Evolutionary conservation across 2,329 filamentous ascomycete genomes (phyloP).

Genomic region (Ambrosiella xylebori): DNA sequence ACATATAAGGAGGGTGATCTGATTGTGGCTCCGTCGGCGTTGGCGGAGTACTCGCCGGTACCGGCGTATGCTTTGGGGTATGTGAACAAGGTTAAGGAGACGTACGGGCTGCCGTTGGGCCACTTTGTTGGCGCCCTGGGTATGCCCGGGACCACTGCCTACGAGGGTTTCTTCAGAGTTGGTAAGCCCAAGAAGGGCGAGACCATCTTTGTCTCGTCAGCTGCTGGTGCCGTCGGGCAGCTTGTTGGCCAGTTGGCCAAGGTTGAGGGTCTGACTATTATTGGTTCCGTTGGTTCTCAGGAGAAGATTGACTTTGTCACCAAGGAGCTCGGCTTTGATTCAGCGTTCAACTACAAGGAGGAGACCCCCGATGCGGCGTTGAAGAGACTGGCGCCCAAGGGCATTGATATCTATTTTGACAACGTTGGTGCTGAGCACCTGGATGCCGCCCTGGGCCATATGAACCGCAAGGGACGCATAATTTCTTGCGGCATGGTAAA

Average conservation of each 20-base stretch:
- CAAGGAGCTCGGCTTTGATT: conserved; percentile 34
- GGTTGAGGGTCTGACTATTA: conserved; percentile 59
- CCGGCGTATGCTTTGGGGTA: conserved; percentile 24
- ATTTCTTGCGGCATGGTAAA: conserved; percentile 44
- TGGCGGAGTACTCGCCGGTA: conserved; percentile 53
- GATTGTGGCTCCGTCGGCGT: conserved; percentile 37
- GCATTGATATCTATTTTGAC: conserved; percentile 51
- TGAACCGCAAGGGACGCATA: conserved; percentile 50
- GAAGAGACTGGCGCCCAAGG: conserved; percentile 52
- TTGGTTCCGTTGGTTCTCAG: conserved; percentile 64
- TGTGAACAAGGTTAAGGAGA: conserved; percentile 47
- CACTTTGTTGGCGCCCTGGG: conserved; percentile 55
- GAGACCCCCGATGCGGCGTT: conserved; percentile 54
- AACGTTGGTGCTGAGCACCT: conserved; percentile 37
- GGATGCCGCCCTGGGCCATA: conserved; percentile 26
- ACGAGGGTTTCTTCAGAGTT: conserved; percentile 49
- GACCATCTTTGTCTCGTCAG: conserved; percentile 67
- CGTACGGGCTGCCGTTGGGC: conserved; percentile 45
- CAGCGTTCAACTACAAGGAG: conserved; percentile 77
- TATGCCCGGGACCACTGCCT: conserved; percentile 48
- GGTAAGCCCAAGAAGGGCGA: conserved; percentile 47
- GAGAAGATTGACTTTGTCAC: conserved; percentile 56
- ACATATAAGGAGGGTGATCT: conserved; percentile 52
- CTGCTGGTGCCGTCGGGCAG: conserved; percentile 67
- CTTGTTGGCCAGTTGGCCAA: conserved; percentile 72